Conservation (phyloP, 2,329 filamentous ascomycete genomes). For the Colletotrichum magnum region DNA sequence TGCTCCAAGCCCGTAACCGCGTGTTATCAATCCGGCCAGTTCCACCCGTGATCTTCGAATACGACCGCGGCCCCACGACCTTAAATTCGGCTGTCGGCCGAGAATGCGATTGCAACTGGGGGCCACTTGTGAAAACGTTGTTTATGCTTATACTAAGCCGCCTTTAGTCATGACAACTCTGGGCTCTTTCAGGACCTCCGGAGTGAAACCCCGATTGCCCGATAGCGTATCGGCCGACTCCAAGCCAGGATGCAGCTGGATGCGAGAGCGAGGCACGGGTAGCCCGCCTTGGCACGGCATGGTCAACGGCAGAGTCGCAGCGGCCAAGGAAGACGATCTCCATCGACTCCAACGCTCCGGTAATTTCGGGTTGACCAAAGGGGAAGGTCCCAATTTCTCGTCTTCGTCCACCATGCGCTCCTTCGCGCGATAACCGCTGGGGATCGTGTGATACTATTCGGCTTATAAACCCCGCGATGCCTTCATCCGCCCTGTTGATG, state of each 20-base stretch:
- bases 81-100: constrained; percentile 24
- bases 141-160: not conserved
- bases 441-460: not conserved
- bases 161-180: not conserved
- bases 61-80: constrained; percentile 30
- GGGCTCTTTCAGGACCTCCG: not conserved
- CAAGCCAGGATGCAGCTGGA: not conserved
- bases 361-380: constrained; percentile 16
- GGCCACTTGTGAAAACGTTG: not conserved
- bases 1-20: constrained; percentile 24
- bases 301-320: not conserved
- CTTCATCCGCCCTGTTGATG: not conserved
- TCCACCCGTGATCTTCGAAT: constrained; percentile 28
- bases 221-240: not conserved
- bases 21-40: not conserved
- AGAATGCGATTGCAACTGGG: not conserved
- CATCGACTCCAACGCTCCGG: not conserved
- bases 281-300: constrained; percentile 18
- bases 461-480: constrained; percentile 24
- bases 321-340: constrained; percentile 16
- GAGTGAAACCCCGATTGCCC: too few relatives aligned
- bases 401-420: constrained; percentile 6
- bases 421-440: constrained; percentile 1
- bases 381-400: constrained; percentile 38
- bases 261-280: constrained; percentile 4